phyloP scores from a whole-genome alignment of 2,329 filamentous ascomycete genomes.

The Ceratocystis albifundus region DNA sequence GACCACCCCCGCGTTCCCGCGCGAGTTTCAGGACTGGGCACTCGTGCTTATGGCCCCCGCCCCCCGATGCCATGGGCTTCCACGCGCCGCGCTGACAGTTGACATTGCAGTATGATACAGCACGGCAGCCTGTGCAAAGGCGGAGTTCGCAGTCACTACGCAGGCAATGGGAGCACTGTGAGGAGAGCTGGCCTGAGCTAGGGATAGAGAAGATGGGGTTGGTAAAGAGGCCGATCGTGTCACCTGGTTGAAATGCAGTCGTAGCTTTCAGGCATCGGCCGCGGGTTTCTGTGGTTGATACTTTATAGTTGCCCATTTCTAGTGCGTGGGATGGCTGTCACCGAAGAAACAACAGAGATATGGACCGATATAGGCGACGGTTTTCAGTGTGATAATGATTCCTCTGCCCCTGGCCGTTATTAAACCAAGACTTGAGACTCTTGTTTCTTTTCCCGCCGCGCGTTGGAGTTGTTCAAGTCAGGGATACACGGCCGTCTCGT shows the following conservation, averaged over 20 bases:
- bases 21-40: slow-evolving; percentile 39
- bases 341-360: too few relatives aligned
- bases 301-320: slow-evolving; percentile 18
- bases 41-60: slow-evolving; percentile 40
- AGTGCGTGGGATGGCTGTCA: not conserved
- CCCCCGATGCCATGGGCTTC: slow-evolving; percentile 27
- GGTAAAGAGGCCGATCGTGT: slow-evolving; percentile 37
- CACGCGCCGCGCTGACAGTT: slow-evolving; percentile 46
- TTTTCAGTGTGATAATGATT: too few relatives aligned
- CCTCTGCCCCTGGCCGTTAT: too few relatives aligned
- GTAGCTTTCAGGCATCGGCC: slow-evolving; percentile 40
- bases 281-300: slow-evolving; percentile 1
- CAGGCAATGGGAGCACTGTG: slow-evolving; percentile 43
- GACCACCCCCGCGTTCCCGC: slow-evolving; percentile 29
- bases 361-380: too few relatives aligned
- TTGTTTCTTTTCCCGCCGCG: too few relatives aligned
- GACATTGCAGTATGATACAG: slow-evolving; percentile 43
- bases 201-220: slow-evolving; percentile 39
- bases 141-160: slow-evolving; percentile 26
- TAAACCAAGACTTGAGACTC: too few relatives aligned
- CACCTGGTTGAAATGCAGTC: slow-evolving; percentile 35
- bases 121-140: slow-evolving; percentile 44
- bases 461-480: too few relatives aligned
- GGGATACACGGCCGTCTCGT: too few relatives aligned
- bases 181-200: slow-evolving; percentile 33